Percentiles rank a stretch among this genome's conserved stretches.
These are phyloP conservation scores for Trapa bicornis DNA, from an alignment of 345 rosid species.

Conservation along the genomic window DNA sequence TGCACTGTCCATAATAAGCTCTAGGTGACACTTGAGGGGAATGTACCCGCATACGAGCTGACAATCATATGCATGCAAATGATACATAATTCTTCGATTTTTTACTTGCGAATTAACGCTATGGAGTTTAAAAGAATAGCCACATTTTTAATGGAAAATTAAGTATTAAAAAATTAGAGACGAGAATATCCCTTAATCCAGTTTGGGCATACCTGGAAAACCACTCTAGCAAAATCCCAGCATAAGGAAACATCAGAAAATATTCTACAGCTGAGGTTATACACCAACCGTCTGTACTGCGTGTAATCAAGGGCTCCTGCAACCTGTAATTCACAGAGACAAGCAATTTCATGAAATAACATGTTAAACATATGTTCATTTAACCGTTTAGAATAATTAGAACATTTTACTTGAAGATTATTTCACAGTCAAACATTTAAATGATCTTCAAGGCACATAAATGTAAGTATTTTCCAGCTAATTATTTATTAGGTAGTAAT, in stretches of 20 bases:
- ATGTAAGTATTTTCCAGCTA: too few species aligned
- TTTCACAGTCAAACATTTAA: neutral
- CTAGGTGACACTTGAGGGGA: neutral
- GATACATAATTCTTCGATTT: neutral
- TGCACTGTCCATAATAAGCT: neutral
- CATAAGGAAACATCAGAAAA: slow-evolving; percentile 48
- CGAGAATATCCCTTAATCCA: neutral
- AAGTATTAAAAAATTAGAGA: neutral
- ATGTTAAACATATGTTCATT: neutral
- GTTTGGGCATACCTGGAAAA: slow-evolving; percentile 29
- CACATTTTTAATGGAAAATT: neutral
- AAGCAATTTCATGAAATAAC: slow-evolving; percentile 1
- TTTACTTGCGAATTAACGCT: neutral
- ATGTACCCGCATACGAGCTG: neutral
- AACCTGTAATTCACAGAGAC: slow-evolving; percentile 22
- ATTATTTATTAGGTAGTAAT: too few species aligned
- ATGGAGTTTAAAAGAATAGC: neutral
- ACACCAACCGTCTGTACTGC: slow-evolving; percentile 23
- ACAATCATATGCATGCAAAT: neutral
- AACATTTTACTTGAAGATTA: neutral
- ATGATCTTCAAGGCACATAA: neutral
- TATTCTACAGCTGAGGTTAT: slow-evolving; percentile 29
- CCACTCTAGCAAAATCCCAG: slow-evolving; percentile 32
- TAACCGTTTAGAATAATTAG: neutral
- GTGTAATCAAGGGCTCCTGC: slow-evolving; percentile 41